Conservation (phyloP, 352 stramenopile species). For the Globisporangium nagaii region DNA sequence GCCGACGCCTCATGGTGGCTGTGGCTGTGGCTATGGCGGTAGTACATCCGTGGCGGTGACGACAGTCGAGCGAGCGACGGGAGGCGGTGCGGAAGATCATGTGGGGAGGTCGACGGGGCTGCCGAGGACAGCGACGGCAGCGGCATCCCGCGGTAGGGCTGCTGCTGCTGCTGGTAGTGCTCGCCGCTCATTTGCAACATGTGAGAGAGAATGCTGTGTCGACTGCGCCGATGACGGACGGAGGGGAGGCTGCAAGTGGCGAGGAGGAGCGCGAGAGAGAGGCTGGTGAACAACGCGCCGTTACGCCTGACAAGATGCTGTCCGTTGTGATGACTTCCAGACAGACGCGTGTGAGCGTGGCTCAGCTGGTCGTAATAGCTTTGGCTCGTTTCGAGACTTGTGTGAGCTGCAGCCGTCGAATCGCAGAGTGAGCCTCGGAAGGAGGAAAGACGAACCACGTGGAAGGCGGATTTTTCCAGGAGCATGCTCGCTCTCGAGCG, state of each 20-base stretch:
- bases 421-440: neutral
- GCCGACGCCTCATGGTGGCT: neutral
- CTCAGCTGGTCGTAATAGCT: neutral
- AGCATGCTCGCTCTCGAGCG: neutral
- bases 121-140: constrained; percentile 1
- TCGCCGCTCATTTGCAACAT: constrained; percentile 9
- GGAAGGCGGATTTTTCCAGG: neutral
- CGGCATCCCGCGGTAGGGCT: neutral
- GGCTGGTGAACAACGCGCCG: neutral
- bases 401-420: neutral
- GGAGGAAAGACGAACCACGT: neutral
- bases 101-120: neutral
- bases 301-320: neutral
- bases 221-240: neutral
- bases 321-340: too few relatives aligned
- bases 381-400: neutral
- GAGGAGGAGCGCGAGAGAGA: neutral
- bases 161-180: neutral
- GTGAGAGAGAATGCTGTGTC: neutral
- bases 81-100: neutral
- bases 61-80: neutral
- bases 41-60: neutral
- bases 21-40: neutral
- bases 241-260: neutral
- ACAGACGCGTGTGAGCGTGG: too few relatives aligned